Conservation (phyloP, 2,329 filamentous ascomycete species). For the Colletotrichum sp. region DNA sequence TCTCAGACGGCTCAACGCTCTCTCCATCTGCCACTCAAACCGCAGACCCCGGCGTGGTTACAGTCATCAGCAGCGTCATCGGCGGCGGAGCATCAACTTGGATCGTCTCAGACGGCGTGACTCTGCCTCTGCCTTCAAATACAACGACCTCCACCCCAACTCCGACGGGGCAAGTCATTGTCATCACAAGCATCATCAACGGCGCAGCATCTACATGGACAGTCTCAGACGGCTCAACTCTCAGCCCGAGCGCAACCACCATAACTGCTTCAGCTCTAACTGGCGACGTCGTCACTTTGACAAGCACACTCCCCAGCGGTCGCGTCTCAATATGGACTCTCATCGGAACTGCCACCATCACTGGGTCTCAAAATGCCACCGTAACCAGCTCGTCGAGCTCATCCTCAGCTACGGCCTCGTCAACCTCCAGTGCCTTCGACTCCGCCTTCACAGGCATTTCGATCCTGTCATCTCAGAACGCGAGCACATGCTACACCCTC, state of each 20-base stretch:
- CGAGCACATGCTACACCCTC: constrained; percentile 7
- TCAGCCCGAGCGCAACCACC: neutral
- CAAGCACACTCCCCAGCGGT: neutral
- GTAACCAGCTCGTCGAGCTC: neutral
- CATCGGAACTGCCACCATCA: neutral
- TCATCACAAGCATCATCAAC: neutral
- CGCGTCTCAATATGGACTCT: neutral
- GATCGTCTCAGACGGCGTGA: neutral
- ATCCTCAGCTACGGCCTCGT: neutral
- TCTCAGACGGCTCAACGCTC: neutral
- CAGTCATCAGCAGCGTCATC: neutral
- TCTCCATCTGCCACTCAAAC: neutral
- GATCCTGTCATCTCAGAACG: neutral
- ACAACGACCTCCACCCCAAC: neutral
- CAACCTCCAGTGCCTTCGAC: neutral
- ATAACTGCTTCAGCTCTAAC: neutral
- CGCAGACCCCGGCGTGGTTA: neutral
- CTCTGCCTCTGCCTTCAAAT: neutral
- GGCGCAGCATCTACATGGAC: neutral
- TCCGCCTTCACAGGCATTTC: constrained; percentile 14
- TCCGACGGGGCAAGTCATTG: neutral
- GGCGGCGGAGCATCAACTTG: neutral
- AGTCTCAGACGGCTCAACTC: neutral
- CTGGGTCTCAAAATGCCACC: neutral
- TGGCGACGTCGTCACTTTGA: neutral